These are phyloP conservation scores for Raphidocelis subcapitata DNA, from an alignment of 139 green algal genomes.

Conservation along the genomic window DNA sequence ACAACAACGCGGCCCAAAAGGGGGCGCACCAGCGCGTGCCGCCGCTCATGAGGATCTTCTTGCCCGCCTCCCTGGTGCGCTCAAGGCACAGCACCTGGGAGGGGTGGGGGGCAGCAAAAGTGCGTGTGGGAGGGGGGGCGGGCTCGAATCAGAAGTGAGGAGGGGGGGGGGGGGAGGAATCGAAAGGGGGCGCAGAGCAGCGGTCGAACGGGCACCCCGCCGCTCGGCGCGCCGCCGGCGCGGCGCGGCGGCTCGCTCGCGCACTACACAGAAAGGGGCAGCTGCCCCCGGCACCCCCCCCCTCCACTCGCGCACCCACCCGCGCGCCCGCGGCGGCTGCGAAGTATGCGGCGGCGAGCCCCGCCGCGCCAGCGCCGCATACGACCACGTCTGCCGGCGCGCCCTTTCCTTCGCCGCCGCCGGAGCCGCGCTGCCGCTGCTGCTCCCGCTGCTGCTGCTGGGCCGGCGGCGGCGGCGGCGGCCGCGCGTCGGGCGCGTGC, in stretches of 20 bases:
- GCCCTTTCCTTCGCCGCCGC: background rate
- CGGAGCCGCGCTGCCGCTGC: background rate
- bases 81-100: constrained; percentile 78
- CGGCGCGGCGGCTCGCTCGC: too few species aligned
- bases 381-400: constrained; percentile 29
- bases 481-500: too few species aligned
- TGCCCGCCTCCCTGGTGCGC: constrained; percentile 73
- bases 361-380: constrained; percentile 58
- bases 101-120: background rate
- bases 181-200: too few species aligned
- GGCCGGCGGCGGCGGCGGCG: background rate
- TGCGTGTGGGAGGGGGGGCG: background rate
- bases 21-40: constrained; percentile 68
- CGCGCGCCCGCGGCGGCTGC: constrained; percentile 22
- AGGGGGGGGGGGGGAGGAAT: too few species aligned
- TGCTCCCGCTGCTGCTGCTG: background rate
- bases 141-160: too few species aligned
- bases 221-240: too few species aligned
- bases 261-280: too few species aligned
- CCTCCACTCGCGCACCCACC: too few species aligned
- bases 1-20: too few species aligned
- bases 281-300: too few species aligned
- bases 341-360: constrained; percentile 61
- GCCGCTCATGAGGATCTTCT: constrained; percentile 89
- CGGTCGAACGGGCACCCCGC: too few species aligned